A percentile compares a stretch with the other conserved stretches of the same genome.
Conservation (phyloP, 2,329 filamentous ascomycete genomes). For the Trichoderma semiorbis region DNA sequence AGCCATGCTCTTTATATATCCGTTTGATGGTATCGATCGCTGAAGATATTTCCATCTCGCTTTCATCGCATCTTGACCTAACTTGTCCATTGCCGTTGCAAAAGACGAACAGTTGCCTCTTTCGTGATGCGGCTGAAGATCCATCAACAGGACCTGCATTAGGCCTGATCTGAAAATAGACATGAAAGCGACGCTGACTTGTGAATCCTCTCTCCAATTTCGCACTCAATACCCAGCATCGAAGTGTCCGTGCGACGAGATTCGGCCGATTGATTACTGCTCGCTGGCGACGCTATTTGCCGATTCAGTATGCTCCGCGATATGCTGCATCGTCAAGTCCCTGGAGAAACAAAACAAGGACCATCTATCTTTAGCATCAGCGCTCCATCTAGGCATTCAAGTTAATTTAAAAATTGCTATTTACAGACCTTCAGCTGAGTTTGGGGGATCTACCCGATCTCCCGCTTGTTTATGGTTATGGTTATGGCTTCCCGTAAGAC, state of each 20-base stretch:
- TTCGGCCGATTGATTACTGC: constrained; percentile 2
- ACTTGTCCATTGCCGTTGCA: not conserved
- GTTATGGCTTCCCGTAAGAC: not conserved
- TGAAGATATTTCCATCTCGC: not conserved
- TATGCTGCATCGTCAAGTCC: not conserved
- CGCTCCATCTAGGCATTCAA: too few species aligned
- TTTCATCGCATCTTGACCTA: not conserved
- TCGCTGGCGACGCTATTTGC: not conserved
- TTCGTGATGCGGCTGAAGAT: not conserved
- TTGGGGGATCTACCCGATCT: not conserved
- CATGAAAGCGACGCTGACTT: not conserved
- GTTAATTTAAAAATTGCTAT: not conserved
- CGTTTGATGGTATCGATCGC: not conserved
- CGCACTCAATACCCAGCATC: not conserved
- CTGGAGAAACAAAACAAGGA: not conserved
- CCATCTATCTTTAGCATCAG: not conserved
- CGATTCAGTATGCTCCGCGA: not conserved
- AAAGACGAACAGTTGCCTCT: not conserved
- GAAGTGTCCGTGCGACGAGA: not conserved
- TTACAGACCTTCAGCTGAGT: not conserved
- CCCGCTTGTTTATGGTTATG: not conserved
- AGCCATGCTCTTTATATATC: not conserved
- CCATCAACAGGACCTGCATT: not conserved
- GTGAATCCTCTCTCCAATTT: not conserved
- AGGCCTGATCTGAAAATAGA: not conserved